Evolutionary conservation across 1,284 basidiomycete genomes (phyloP).

Genomic region (Cerrena zonata): DNA sequence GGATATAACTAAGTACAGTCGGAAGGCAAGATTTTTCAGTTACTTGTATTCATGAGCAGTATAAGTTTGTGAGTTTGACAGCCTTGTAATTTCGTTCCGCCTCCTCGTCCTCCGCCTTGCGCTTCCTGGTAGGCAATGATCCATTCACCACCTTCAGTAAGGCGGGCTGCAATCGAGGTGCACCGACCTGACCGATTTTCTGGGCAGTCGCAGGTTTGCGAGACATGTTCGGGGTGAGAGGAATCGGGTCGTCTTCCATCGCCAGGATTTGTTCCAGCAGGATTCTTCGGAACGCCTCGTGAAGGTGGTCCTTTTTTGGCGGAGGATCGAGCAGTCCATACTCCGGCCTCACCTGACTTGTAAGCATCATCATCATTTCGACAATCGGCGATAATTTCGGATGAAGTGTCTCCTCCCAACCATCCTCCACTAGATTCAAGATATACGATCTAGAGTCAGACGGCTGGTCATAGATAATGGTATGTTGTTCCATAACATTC

Average conservation of each 20-base stretch:
- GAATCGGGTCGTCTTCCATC: constrained; percentile 8
- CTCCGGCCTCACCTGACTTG: constrained; percentile 4
- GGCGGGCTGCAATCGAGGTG: too few relatives aligned
- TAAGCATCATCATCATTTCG: not conserved
- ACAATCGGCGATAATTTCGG: constrained; percentile 1
- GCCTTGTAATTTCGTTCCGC: too few relatives aligned
- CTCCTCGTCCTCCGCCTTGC: too few relatives aligned
- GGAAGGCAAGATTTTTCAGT: too few relatives aligned
- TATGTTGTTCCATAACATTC: not conserved
- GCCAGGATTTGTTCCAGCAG: constrained; percentile 5
- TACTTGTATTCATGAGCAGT: too few relatives aligned
- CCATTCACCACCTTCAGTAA: too few relatives aligned
- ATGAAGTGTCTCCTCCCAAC: constrained; percentile 2
- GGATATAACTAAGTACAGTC: too few relatives aligned
- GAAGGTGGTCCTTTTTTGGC: constrained; percentile 5
- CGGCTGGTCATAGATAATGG: not conserved
- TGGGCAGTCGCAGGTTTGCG: too few relatives aligned
- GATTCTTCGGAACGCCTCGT: constrained; percentile 8
- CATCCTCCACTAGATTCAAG: not conserved
- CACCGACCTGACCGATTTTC: too few relatives aligned
- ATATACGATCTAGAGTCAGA: not conserved
- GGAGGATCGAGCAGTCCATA: constrained; percentile 2
- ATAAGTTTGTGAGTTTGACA: too few relatives aligned
- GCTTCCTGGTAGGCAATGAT: too few relatives aligned
- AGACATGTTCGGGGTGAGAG: too few relatives aligned